Conservation (phyloP, 257 asterid genomes). For the Rhazya stricta region DNA sequence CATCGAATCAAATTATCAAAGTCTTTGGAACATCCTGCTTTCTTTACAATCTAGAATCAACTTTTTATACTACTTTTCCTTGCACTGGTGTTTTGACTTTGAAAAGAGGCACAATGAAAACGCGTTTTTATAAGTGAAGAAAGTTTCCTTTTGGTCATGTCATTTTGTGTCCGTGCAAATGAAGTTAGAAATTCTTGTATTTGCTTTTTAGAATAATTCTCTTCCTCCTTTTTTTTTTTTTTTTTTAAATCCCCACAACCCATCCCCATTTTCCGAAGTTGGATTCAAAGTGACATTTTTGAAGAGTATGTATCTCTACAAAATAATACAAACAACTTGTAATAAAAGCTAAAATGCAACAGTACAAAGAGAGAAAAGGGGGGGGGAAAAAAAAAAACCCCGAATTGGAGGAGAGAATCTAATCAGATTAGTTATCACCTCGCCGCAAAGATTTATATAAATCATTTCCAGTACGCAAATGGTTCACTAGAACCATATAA, state of each 20-base stretch:
- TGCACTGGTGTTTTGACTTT: constrained; percentile 2
- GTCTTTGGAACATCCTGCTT: not conserved
- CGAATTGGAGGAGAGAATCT: too few species aligned
- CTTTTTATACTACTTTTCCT: not conserved
- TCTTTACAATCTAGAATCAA: not conserved
- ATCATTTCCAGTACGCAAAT: too few species aligned
- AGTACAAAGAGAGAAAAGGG: too few species aligned
- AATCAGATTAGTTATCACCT: too few species aligned
- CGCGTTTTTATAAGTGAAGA: not conserved
- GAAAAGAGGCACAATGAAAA: not conserved
- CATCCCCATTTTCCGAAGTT: not conserved
- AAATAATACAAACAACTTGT: too few species aligned
- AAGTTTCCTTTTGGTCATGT: not conserved
- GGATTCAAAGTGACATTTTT: too few species aligned
- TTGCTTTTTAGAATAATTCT: constrained; percentile 1
- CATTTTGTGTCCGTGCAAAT: not conserved
- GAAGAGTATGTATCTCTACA: too few species aligned
- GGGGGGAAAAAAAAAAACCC: too few species aligned
- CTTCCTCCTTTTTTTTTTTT: not conserved
- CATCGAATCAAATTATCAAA: not conserved
- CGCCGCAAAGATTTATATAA: too few species aligned
- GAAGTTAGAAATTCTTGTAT: not conserved
- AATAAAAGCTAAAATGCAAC: too few species aligned
- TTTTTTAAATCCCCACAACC: too few species aligned
- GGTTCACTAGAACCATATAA: too few species aligned